phyloP scores from a whole-genome alignment of 1,284 basidiomycete species.

The Ustilago esculenta region DNA sequence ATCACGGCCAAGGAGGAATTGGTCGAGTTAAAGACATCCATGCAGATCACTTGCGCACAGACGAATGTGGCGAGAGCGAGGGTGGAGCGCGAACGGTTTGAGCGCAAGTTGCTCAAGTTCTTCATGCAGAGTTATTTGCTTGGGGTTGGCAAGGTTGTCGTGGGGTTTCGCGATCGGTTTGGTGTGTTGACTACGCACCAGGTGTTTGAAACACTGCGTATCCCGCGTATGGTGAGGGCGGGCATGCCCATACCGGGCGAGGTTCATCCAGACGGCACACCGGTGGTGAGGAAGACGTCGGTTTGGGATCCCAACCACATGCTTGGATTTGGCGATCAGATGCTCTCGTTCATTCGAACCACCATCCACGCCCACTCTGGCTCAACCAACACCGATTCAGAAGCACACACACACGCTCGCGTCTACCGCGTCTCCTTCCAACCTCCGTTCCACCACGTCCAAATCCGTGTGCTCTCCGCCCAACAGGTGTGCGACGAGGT shows the following conservation, averaged over 20 bases:
- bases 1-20: conserved; percentile 67
- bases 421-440: conserved; percentile 54
- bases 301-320: conserved; percentile 81
- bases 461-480: conserved; percentile 14
- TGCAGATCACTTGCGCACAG: conserved; percentile 72
- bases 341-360: conserved; percentile 73
- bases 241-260: conserved; percentile 71
- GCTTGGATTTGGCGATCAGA: conserved; percentile 77
- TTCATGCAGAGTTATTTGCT: conserved; percentile 88
- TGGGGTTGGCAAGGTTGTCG: conserved; percentile 82
- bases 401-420: no score
- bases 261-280: conserved; percentile 74
- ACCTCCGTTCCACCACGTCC: conserved; percentile 46
- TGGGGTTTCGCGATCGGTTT: conserved; percentile 86
- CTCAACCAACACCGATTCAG: conserved; percentile 17
- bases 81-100: conserved; percentile 71
- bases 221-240: conserved; percentile 64
- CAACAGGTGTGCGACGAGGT: no score
- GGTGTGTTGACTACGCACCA: conserved; percentile 70
- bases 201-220: conserved; percentile 65
- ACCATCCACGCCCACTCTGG: conserved; percentile 11
- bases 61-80: conserved; percentile 12
- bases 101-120: conserved; percentile 86
- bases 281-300: conserved; percentile 75
- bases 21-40: conserved; percentile 92